Percentiles rank a stretch among this genome's conserved stretches.
phyloP scores from a whole-genome alignment of 2,329 filamentous ascomycete species.

The Alternaria solani region DNA sequence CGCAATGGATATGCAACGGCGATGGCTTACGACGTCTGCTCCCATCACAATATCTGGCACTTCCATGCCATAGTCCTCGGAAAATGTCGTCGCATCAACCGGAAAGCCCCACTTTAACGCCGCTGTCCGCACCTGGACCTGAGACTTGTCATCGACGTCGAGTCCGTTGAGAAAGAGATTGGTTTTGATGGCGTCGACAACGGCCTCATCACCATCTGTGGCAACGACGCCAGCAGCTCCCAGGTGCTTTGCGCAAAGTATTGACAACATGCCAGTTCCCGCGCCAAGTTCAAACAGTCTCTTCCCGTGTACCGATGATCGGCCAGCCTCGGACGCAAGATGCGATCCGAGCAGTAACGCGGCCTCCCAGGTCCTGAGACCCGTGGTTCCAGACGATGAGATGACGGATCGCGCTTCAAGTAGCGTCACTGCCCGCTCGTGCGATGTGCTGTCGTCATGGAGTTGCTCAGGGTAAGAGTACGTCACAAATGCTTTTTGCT shows the following conservation, averaged over 20 bases:
- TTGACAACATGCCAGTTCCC: conserved; percentile 78
- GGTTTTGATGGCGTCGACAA: conserved; percentile 71
- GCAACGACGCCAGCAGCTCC: conserved; percentile 67
- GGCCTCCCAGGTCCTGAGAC: conserved; percentile 82
- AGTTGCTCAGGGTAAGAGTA: conserved; percentile 60
- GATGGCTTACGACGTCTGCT: conserved; percentile 69
- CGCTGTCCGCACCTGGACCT: conserved; percentile 56
- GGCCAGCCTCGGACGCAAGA: conserved; percentile 60
- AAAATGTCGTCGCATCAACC: conserved; percentile 65
- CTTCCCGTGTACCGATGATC: conserved; percentile 60
- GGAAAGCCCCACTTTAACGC: conserved; percentile 72
- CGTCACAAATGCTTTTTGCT: conserved; percentile 78
- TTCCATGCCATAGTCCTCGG: conserved; percentile 59
- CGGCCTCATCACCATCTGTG: conserved; percentile 77
- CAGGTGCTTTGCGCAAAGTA: conserved; percentile 75
- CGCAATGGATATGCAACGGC: conserved; percentile 12
- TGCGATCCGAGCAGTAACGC: conserved; percentile 76
- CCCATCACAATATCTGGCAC: conserved; percentile 72
- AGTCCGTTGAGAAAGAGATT: conserved; percentile 75
- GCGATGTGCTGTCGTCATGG: conserved; percentile 23
- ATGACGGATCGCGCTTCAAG: conserved; percentile 75
- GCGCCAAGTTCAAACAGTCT: conserved; percentile 76
- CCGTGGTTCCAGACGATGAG: conserved; percentile 75
- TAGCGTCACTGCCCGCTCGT: conserved; percentile 63
- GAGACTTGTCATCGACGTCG: conserved; percentile 53